Evolutionary conservation across 2,329 filamentous ascomycete species (phyloP), one percentile per base, ranked within the genome.

Genomic region (Cadophora gregata): DNA sequence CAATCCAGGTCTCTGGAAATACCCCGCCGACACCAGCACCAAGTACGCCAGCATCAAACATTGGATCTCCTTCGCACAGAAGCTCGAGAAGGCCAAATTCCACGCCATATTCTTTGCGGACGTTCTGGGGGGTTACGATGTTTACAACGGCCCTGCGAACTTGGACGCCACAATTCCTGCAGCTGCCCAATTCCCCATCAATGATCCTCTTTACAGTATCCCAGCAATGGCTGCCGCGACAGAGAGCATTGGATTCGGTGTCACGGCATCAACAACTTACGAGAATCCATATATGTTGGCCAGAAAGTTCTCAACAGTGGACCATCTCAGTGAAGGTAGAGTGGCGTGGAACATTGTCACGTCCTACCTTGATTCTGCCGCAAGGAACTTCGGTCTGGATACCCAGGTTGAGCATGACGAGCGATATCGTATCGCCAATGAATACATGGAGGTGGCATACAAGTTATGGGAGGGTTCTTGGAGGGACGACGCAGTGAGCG

Each of bases 131-230:
- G 87, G 87, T 6, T 91, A 91, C 73, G 89, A 92, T 79, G 88
- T 91, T 4, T 92, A 90, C 77, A 86, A 87, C 67, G 84, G 87
- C 0, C 86, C 86, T 0, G 77, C 80, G 4, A 88, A 86, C 67
- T 80, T 91, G 2, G 82, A 84, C 3, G 84, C 88, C 0, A 86
- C 88, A 0, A 84, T 90, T 59, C 76, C 82, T 0, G 86, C 87
- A 0, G 89, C 87, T 1, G 87, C 88, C 0, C 89, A 92, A 76
- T 91, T 87, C 84, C 89, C 89, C 0, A 86, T 91, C n/a, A 90
- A 90, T 67, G 89, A 92, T 74, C 89, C 89, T 0, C 74, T 91
- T 1, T 83, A 85, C 1, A 82, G 88, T 2, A 81, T 91, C 0
- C 82, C 88, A 1, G 88, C 88, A 2, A 90, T 91, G 88, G 88